Evolutionary conservation across 225 moss, liverwort and hornwort genomes (phyloP), one percentile per base, ranked within the genome.

Genomic region (Thuidium tamariscinum): DNA sequence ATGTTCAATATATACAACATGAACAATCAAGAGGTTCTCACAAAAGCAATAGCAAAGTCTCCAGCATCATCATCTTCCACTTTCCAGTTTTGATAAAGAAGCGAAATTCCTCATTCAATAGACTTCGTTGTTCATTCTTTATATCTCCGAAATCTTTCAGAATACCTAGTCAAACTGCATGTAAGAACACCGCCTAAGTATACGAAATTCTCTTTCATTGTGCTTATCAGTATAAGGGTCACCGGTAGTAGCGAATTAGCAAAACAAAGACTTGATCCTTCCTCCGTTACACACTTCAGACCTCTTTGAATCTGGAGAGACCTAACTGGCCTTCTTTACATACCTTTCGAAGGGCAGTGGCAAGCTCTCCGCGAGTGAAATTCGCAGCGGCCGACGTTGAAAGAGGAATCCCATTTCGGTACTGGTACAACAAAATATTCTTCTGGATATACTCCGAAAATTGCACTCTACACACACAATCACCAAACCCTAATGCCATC

Each of bases 361-460:
- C 98, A 83, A 99, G 92, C 92, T 96, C 93, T 39, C 94, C 92
- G 23, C 98, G 94, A 60, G 97, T 99, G 52, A 99, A 99, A 90
- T 96, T 97, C 25, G 98, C 98, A 87, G 98, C 98, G 83, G 97
- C 97, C 26, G 94, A 74, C 2, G 98, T 99, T 36, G 98, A 99
- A 39, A 97, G 94, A 46, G 97, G 90, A 72, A 95, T 95, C 60
- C 97, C 98, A 87, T 99, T 99, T 41, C 94, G 95, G 87, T 94
- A 97, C 82, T 97, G 95, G 69, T 99, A 96, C 82, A 95, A 82
- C 57, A 93, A 88, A 77, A 99, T 97, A 49, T 99, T 99, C 84
- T 99, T 99, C 87, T 99, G 98, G 64, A 99, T 97, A 21, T 65
- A 99, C 91, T 97, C 98, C 42, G 98, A 94, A 74, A 99, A 99